Evolutionary conservation across 108 stramenopile genomes (phyloP).

Genomic region (Fragilariopsis cylindrus): DNA sequence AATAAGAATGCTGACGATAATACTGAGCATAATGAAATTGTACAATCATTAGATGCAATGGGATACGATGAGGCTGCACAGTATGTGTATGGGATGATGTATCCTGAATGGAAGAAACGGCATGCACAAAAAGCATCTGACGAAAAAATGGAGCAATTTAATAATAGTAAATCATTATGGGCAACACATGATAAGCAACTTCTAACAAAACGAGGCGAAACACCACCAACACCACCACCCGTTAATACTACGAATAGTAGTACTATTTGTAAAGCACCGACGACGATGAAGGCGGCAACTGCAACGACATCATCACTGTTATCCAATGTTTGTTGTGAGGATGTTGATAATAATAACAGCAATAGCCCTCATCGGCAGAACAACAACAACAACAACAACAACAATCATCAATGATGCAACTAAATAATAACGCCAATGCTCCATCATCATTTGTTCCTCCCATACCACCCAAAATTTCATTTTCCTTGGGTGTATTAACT

Average conservation of each 20-base stretch:
- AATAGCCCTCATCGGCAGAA: neutral
- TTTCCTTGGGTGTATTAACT: constrained; percentile 78
- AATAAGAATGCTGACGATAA: constrained; percentile 6
- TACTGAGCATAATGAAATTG: neutral
- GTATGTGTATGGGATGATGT: constrained; percentile 80
- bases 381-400: constrained; percentile 12
- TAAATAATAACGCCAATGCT: constrained; percentile 25
- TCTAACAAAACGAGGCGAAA: constrained; percentile 42
- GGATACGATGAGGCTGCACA: constrained; percentile 89
- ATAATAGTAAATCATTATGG: constrained; percentile 71
- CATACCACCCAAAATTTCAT: constrained; percentile 21
- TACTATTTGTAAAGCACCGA: neutral
- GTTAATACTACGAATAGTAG: constrained; percentile 6
- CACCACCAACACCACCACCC: constrained; percentile 3
- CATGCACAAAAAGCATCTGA: constrained; percentile 80
- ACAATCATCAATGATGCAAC: neutral
- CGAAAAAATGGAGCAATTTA: constrained; percentile 75
- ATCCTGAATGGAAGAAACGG: constrained; percentile 81
- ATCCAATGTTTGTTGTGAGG: constrained; percentile 91
- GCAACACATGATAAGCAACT: constrained; percentile 78
- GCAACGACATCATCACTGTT: constrained; percentile 43
- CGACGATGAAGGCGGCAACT: neutral
- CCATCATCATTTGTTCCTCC: constrained; percentile 35
- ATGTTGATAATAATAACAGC: constrained; percentile 41
- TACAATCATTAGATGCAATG: constrained; percentile 61